Percentiles rank a stretch among this genome's conserved stretches.
These are phyloP conservation scores for Malbranchea zuffiana DNA, from an alignment of 2,329 filamentous ascomycete species.

Conservation along the genomic window DNA sequence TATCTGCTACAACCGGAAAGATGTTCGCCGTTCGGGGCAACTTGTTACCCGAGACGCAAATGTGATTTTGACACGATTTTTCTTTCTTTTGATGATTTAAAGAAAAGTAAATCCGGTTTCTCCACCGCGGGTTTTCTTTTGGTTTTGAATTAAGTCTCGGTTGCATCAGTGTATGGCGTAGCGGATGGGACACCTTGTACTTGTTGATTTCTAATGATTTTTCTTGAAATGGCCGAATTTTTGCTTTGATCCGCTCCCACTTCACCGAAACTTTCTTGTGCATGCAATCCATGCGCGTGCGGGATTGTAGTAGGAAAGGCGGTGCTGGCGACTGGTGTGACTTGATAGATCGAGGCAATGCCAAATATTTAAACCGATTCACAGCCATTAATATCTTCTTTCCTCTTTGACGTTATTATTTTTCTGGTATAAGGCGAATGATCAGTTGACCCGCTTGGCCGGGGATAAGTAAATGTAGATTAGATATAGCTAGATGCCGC, in stretches of 20 bases:
- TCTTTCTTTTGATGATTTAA: constrained; percentile 5
- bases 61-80: constrained; percentile 12
- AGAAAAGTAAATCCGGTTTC: constrained; percentile 7
- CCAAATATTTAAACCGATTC: too few relatives aligned
- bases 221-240: constrained; percentile 5
- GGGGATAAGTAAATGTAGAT: too few relatives aligned
- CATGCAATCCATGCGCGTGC: too few relatives aligned
- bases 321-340: too few relatives aligned
- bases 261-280: too few relatives aligned
- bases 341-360: too few relatives aligned
- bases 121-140: constrained; percentile 2
- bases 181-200: constrained; percentile 12
- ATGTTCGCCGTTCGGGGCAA: constrained; percentile 90
- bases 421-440: too few relatives aligned
- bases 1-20: constrained; percentile 81
- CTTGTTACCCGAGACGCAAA: constrained; percentile 44
- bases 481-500: too few relatives aligned
- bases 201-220: constrained; percentile 3
- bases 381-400: too few relatives aligned
- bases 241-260: constrained; percentile 3
- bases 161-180: constrained; percentile 15
- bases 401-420: too few relatives aligned
- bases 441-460: too few relatives aligned
- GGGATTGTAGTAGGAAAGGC: too few relatives aligned
- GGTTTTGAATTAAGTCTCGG: constrained; percentile 6